A percentile compares a stretch with the other conserved stretches of the same genome.
Conservation (phyloP, 805 yeast species). For the Starmerella floris region DNA sequence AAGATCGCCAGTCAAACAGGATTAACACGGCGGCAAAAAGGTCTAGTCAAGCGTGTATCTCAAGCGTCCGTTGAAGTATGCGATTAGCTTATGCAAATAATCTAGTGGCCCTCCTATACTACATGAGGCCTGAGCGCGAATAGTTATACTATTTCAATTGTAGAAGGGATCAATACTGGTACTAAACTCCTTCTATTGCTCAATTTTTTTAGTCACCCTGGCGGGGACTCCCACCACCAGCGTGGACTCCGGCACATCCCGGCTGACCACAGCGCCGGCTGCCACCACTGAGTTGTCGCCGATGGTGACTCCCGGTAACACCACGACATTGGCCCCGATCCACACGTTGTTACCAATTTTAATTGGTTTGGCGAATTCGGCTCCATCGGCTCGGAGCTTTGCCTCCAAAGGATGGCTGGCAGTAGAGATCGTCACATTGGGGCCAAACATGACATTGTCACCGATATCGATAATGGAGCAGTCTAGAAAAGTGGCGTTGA, state of each 20-base stretch:
- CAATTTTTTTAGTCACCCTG: slow-evolving; percentile 25
- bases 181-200: too few species aligned
- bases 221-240: slow-evolving; percentile 59
- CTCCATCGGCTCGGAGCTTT: slow-evolving; percentile 33
- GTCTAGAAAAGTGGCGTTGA: slow-evolving; percentile 41
- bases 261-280: slow-evolving; percentile 54
- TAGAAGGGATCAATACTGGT: too few species aligned
- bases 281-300: slow-evolving; percentile 53
- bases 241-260: slow-evolving; percentile 40
- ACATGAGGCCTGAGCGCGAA: too few species aligned
- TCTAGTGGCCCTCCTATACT: too few species aligned
- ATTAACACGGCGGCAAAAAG: too few species aligned
- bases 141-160: too few species aligned
- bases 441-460: slow-evolving; percentile 46
- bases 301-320: slow-evolving; percentile 53
- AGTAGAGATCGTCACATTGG: slow-evolving; percentile 44
- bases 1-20: too few species aligned
- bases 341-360: slow-evolving; percentile 53
- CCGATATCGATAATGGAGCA: slow-evolving; percentile 50
- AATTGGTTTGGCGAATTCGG: slow-evolving; percentile 46
- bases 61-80: too few species aligned
- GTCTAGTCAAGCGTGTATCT: too few species aligned
- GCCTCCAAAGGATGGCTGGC: slow-evolving; percentile 51
- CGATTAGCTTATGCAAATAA: too few species aligned
- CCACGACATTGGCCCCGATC: slow-evolving; percentile 44